Conservation (phyloP, 768 basidiomycete species). For the Leccinum longicurvipes region DNA sequence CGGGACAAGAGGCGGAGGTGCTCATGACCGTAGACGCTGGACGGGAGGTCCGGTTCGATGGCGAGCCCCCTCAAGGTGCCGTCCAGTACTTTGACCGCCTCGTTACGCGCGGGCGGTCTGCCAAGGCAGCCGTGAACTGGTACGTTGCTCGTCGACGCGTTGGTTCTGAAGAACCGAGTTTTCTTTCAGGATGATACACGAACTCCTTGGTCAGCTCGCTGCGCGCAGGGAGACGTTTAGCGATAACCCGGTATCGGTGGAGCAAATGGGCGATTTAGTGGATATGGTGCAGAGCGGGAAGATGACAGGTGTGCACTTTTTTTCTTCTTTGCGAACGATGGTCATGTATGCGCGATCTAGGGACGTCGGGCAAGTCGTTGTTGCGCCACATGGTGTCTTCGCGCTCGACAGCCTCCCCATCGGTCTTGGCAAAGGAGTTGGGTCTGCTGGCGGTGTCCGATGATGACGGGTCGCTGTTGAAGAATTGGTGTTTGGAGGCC, state of each 20-base stretch:
- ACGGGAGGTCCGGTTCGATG: conserved; percentile 60
- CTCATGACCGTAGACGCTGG: conserved; percentile 71
- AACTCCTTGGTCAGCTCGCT: conserved; percentile 76
- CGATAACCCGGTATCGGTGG: conserved; percentile 56
- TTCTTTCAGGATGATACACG: conserved; percentile 77
- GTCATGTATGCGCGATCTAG: conserved; percentile 35
- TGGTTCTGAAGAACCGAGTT: not conserved
- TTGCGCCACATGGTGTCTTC: conserved; percentile 66
- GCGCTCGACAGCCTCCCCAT: conserved; percentile 34
- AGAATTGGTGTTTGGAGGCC: conserved; percentile 56
- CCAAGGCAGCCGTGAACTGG: conserved; percentile 84
- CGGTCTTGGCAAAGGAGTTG: conserved; percentile 47
- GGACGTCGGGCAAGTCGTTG: conserved; percentile 73
- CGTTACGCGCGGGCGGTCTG: conserved; percentile 45
- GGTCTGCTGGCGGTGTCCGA: conserved; percentile 42
- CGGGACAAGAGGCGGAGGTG: conserved; percentile 68
- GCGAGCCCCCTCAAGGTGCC: conserved; percentile 48
- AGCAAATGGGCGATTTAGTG: conserved; percentile 73
- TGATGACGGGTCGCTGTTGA: conserved; percentile 39
- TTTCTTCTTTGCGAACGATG: not conserved
- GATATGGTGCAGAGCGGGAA: conserved; percentile 63
- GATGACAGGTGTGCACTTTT: conserved; percentile 58
- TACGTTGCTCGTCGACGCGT: conserved; percentile 31
- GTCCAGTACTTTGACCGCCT: conserved; percentile 82
- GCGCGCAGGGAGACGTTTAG: conserved; percentile 52